Percentiles rank a stretch among this genome's conserved stretches.
Evolutionary conservation across 495 filamentous ascomycete genomes (phyloP).

Genomic region (Aspergillus conjunctus): DNA sequence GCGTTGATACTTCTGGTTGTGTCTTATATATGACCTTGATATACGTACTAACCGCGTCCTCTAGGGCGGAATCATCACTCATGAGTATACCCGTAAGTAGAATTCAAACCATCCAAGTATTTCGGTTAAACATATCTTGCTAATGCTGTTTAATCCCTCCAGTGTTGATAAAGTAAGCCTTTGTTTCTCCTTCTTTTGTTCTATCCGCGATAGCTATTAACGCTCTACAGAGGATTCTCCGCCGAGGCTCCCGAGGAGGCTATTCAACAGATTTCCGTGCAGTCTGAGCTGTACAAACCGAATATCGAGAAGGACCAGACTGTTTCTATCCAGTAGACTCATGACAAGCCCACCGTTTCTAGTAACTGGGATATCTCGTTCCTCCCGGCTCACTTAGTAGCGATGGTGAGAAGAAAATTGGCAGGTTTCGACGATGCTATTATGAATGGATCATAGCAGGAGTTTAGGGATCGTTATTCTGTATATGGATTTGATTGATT

Average conservation of each 20-base stretch:
- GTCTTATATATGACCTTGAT: conserved; percentile 1
- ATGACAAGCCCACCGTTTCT: too few relatives aligned
- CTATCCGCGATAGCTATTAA: conserved; percentile 22
- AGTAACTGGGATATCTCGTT: neutral
- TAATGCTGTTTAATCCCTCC: conserved; percentile 19
- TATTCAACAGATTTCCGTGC: conserved; percentile 67
- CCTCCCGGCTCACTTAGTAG: neutral
- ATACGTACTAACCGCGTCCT: conserved; percentile 8
- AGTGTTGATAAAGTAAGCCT: conserved; percentile 55
- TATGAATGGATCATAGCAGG: conserved; percentile 13
- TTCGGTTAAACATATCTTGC: neutral
- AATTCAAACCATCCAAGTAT: neutral
- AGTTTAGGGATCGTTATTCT: conserved; percentile 1
- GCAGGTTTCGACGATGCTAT: conserved; percentile 1
- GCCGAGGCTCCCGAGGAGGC: conserved; percentile 67
- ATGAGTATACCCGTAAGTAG: conserved; percentile 55
- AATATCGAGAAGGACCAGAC: conserved; percentile 76
- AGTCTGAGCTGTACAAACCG: conserved; percentile 64
- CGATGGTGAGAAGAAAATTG: neutral
- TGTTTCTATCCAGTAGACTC: conserved; percentile 42
- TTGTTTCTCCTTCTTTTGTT: neutral
- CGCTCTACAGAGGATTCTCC: conserved; percentile 66
- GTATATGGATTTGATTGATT: conserved; percentile 5
- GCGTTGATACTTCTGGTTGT: conserved; percentile 32
- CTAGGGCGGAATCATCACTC: conserved; percentile 46